Evolutionary conservation across 2,329 filamentous ascomycete species (phyloP), one percentile per base, ranked within the genome.

Genomic region (Botrytis fabae): DNA sequence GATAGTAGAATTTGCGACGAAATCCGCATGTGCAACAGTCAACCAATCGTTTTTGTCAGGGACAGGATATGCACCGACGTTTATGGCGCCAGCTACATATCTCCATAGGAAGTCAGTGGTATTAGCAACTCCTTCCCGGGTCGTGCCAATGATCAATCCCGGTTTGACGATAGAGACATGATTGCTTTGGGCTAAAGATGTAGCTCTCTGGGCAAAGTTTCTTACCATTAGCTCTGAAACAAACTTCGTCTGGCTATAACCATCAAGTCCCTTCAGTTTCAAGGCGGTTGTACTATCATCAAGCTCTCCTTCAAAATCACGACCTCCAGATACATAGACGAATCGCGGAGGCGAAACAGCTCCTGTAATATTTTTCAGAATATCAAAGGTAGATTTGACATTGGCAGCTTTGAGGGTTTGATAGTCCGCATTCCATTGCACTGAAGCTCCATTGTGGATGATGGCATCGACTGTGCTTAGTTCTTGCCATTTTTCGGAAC

Each of bases 231-330:
- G 83, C 77, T 90, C 87, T 5, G 83, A 83, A 46, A 84, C 91
- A 93, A 94, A 97, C 83, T 97, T 97, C 76, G 89, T 90, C 81
- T 97, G 94, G 9, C 94, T 94, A 78, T 97, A 97, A 14, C 95
- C 94, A 1, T 93, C 97, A 59, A 66, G 46, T 28, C 12, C 35
- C 9, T 20, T 63, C 35, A 65, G 8, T 40, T 25, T 71, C 20
- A 4, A 35, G 2, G 69, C 44, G 4, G 38, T 57, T 6, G 10
- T 32, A 51, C 9, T 38, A 32, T 71, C 60, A 42, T 64, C 46
- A n/a, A 32, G 32, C 16, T 64, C 46, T 22, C 6, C 57, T 32
- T 28, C 32, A 16, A 71, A 71, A 18, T 65, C 69, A 18, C 46
- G 69, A 51, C 46, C 69, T 22, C 69, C 69, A 18, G 60, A 65